Evolutionary conservation across 768 basidiomycete genomes (phyloP).

Genomic region (Lentinula sp.): DNA sequence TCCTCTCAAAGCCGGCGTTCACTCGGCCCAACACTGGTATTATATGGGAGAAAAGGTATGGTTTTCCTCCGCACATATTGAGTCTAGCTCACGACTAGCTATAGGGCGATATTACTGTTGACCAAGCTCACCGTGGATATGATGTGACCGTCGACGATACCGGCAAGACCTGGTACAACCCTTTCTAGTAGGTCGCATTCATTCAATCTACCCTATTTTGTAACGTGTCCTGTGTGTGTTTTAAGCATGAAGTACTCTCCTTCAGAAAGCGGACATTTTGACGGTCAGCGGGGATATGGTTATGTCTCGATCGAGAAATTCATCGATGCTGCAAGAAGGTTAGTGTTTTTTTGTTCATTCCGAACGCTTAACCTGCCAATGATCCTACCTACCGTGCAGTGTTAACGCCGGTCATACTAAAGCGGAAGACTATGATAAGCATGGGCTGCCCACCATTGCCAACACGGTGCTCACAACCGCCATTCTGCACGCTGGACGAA

Average conservation of each 20-base stretch:
- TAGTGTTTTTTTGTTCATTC: neutral
- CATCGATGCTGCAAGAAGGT: constrained; percentile 64
- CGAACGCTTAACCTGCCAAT: neutral
- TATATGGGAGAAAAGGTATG: constrained; percentile 88
- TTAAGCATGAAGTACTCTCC: constrained; percentile 91
- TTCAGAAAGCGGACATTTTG: constrained; percentile 87
- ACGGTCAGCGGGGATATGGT: constrained; percentile 91
- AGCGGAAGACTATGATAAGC: constrained; percentile 69
- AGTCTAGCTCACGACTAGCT: neutral
- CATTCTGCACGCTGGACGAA: constrained; percentile 85
- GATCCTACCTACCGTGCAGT: constrained; percentile 15
- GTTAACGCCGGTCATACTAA: constrained; percentile 68
- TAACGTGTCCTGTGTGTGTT: constrained; percentile 7
- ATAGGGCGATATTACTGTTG: constrained; percentile 86
- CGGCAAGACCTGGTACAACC: constrained; percentile 84
- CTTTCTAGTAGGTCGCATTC: constrained; percentile 68
- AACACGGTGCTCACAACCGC: constrained; percentile 87
- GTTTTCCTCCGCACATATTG: constrained; percentile 1
- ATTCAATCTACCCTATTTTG: neutral
- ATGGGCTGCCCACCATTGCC: constrained; percentile 81
- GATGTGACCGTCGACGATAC: constrained; percentile 81
- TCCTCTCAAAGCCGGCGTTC: constrained; percentile 83
- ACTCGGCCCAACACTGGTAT: constrained; percentile 90
- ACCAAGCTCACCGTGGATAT: constrained; percentile 94
- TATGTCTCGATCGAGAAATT: constrained; percentile 92